These are phyloP conservation scores for Pneumocystis oryctolagi DNA, from an alignment of 1,139 yeast genomes.

Conservation along the genomic window DNA sequence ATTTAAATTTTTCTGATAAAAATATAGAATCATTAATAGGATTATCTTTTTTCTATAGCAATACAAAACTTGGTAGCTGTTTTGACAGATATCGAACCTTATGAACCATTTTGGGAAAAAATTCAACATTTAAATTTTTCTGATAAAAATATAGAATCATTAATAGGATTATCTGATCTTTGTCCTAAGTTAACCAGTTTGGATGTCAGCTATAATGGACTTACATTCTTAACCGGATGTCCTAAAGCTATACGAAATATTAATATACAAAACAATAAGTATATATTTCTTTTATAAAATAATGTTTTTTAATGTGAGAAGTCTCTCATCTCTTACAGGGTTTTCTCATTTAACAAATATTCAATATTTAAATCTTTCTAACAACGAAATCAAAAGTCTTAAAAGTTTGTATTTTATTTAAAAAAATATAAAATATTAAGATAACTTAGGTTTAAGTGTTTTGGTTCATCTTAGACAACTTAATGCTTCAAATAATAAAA, in stretches of 20 bases:
- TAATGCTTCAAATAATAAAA: conserved; percentile 20
- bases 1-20: conserved; percentile 22
- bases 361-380: conserved; percentile 21
- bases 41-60: conserved; percentile 22
- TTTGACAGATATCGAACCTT: conserved; percentile 23
- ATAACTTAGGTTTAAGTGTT: conserved; percentile 21
- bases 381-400: conserved; percentile 23
- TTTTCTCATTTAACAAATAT: conserved; percentile 22
- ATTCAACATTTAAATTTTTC: conserved; percentile 23
- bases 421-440: neutral
- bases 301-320: neutral
- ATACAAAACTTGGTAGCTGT: conserved; percentile 21
- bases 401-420: conserved; percentile 9
- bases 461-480: conserved; percentile 23
- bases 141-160: conserved; percentile 20
- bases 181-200: conserved; percentile 25
- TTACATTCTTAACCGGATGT: conserved; percentile 26
- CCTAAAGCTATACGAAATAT: conserved; percentile 22
- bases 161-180: conserved; percentile 24
- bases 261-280: conserved; percentile 21
- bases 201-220: conserved; percentile 23
- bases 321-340: conserved; percentile 22
- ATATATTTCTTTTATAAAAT: neutral
- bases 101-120: conserved; percentile 26
- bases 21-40: conserved; percentile 22